A percentile compares a stretch with the other conserved stretches of the same genome.
phyloP scores from a whole-genome alignment of 2,329 filamentous ascomycete genomes.

The Capronia americana region DNA sequence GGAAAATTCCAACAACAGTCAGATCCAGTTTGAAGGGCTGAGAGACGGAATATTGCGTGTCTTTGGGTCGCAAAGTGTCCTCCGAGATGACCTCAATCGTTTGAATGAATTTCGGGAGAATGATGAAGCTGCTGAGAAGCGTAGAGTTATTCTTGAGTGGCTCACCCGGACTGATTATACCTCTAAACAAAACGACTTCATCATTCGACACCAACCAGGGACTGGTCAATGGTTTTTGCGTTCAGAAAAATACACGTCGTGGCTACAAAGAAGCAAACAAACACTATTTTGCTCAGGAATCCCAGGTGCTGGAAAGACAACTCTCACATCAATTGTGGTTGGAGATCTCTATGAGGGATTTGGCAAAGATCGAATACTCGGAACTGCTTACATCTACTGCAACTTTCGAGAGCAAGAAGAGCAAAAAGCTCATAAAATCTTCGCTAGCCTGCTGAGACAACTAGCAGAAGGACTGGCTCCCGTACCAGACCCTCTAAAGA shows the following conservation, averaged over 20 bases:
- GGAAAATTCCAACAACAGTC: too few relatives aligned
- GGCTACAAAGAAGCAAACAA: conserved; percentile 41
- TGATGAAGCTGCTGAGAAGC: too few relatives aligned
- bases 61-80: too few relatives aligned
- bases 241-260: conserved; percentile 45
- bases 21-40: too few relatives aligned
- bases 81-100: too few relatives aligned
- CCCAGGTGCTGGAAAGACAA: conserved; percentile 59
- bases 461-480: conserved; percentile 18
- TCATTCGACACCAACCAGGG: conserved; percentile 45
- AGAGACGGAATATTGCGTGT: too few relatives aligned
- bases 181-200: conserved; percentile 48
- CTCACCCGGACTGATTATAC: conserved; percentile 41
- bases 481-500: conserved; percentile 20
- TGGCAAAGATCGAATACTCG: conserved; percentile 37
- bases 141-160: neutral
- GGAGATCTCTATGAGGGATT: conserved; percentile 47
- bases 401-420: conserved; percentile 49
- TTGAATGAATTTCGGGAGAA: too few relatives aligned
- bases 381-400: conserved; percentile 57
- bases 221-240: conserved; percentile 56
- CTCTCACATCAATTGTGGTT: conserved; percentile 52
- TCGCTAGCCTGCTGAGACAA: conserved; percentile 27
- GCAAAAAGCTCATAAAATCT: conserved; percentile 44
- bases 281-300: conserved; percentile 57